Evolutionary conservation across 345 rosid genomes (phyloP).

Genomic region (Euphorbia lathyris): DNA sequence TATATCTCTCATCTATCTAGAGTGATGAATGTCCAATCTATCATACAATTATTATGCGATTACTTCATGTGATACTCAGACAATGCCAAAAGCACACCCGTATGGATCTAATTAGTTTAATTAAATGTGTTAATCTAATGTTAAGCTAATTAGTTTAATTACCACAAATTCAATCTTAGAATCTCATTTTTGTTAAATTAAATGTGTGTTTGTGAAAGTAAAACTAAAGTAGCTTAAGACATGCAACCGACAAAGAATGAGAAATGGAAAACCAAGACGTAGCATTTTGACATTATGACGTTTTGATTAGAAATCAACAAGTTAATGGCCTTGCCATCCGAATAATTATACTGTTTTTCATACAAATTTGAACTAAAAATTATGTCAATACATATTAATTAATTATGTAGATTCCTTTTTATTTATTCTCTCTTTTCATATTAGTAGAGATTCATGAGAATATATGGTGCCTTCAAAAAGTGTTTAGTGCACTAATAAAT

Average conservation of each 20-base stretch:
- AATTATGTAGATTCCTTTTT: not conserved
- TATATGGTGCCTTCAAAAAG: conserved; percentile 4
- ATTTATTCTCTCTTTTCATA: not conserved
- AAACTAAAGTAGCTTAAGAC: no score
- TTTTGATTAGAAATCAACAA: conserved; percentile 11
- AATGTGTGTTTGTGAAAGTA: no score
- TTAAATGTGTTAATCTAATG: no score
- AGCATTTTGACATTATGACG: not conserved
- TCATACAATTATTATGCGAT: no score
- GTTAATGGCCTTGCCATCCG: not conserved
- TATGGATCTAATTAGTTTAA: no score
- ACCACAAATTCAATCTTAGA: not conserved
- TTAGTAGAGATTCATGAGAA: conserved; percentile 11
- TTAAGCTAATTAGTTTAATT: no score
- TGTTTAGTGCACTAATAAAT: not conserved
- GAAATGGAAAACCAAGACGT: not conserved
- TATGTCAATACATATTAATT: not conserved
- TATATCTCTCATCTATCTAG: no score
- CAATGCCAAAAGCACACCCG: no score
- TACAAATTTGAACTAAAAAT: not conserved
- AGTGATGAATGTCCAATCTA: no score
- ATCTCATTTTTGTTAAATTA: no score
- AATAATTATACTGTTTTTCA: not conserved
- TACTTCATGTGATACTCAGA: no score
- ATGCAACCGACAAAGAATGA: not conserved